Evolutionary conservation across 2,329 filamentous ascomycete genomes (phyloP).

Genomic region (Aspergillus sclerotialis): DNA sequence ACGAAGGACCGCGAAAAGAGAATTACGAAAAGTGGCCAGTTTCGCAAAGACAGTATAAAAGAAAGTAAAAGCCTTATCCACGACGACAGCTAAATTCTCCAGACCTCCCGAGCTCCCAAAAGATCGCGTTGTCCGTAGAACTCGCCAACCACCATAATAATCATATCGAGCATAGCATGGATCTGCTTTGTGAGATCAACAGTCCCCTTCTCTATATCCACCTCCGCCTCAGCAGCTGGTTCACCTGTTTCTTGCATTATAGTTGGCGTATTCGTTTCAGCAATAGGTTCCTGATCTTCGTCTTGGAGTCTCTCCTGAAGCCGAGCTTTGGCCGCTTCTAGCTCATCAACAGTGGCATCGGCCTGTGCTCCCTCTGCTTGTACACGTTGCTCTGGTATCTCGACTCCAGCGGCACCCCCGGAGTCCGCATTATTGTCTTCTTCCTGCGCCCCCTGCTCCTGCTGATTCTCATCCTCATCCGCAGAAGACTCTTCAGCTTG

Average conservation of each 20-base stretch:
- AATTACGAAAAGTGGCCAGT: too few relatives aligned
- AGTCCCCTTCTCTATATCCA: constrained; percentile 19
- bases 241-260: constrained; percentile 1
- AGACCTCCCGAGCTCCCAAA: constrained; percentile 62
- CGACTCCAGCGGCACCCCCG: neutral
- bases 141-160: constrained; percentile 79
- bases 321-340: constrained; percentile 45
- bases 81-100: too few relatives aligned
- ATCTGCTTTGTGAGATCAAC: constrained; percentile 20
- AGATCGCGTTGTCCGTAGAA: constrained; percentile 85
- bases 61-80: too few relatives aligned
- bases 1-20: too few relatives aligned
- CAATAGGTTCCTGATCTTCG: constrained; percentile 3
- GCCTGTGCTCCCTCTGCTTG: too few relatives aligned
- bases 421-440: constrained; percentile 1
- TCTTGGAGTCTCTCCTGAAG: constrained; percentile 34
- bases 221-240: constrained; percentile 23
- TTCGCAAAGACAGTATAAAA: too few relatives aligned
- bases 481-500: constrained; percentile 20
- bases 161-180: constrained; percentile 80
- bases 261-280: constrained; percentile 8
- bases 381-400: too few relatives aligned
- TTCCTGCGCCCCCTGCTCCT: neutral
- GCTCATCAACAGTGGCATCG: too few relatives aligned
- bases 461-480: constrained; percentile 7